These are phyloP conservation scores for Hypomyces rosellus DNA, from an alignment of 2,329 filamentous ascomycete species.

Conservation along the genomic window DNA sequence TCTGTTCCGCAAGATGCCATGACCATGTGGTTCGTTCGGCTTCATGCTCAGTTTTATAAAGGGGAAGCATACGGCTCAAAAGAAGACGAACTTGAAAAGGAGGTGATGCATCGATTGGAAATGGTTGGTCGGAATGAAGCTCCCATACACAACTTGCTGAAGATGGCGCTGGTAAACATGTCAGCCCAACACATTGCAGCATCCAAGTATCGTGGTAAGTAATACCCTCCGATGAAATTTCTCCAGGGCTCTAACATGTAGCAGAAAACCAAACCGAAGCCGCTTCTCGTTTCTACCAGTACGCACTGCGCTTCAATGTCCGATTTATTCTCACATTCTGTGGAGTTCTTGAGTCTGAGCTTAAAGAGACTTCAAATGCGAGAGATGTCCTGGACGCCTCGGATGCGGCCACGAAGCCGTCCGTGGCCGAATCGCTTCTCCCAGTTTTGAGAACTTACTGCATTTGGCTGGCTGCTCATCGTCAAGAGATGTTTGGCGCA, in stretches of 20 bases:
- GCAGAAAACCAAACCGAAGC: constrained; percentile 41
- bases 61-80: constrained; percentile 58
- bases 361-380: constrained; percentile 35
- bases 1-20: constrained; percentile 59
- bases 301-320: constrained; percentile 70
- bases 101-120: constrained; percentile 73
- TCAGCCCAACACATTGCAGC: constrained; percentile 69
- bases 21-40: constrained; percentile 73
- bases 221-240: too few relatives aligned
- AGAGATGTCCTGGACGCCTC: constrained; percentile 14
- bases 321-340: constrained; percentile 69
- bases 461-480: constrained; percentile 46
- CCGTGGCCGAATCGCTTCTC: constrained; percentile 37
- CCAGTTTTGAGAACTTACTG: constrained; percentile 48
- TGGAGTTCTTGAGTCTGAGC: constrained; percentile 61
- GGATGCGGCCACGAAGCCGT: constrained; percentile 26
- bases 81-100: constrained; percentile 75
- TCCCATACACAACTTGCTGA: constrained; percentile 61
- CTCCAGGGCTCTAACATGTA: constrained; percentile 3
- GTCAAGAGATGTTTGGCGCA: constrained; percentile 40
- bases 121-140: constrained; percentile 64
- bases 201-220: constrained; percentile 27
- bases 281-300: constrained; percentile 48
- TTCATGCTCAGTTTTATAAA: constrained; percentile 79
- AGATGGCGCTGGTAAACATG: constrained; percentile 80